Conservation (phyloP, 1,284 basidiomycete species). For the Coriolopsis trogii region DNA sequence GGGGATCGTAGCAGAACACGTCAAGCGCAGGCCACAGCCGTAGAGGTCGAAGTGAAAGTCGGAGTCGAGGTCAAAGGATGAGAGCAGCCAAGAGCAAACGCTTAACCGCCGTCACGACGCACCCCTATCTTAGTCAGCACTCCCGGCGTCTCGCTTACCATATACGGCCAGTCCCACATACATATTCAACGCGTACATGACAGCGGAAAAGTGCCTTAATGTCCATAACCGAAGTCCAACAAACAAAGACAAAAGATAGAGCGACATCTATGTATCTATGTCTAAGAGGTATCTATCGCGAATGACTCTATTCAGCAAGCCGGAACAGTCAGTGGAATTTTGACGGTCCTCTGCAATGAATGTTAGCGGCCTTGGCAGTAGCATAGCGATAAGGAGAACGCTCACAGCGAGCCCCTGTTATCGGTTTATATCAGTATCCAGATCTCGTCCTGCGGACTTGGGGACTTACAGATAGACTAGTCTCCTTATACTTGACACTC, state of each 20-base stretch:
- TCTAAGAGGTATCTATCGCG: too few species aligned
- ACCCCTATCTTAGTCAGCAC: background rate
- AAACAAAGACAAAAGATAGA: too few species aligned
- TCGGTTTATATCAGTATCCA: background rate
- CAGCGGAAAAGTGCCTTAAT: too few species aligned
- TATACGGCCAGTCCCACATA: background rate
- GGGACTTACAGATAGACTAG: slow-evolving; percentile 75
- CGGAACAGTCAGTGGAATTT: slow-evolving; percentile 46
- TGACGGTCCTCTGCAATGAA: slow-evolving; percentile 40
- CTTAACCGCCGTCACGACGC: background rate
- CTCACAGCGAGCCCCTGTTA: slow-evolving; percentile 66
- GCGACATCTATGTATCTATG: too few species aligned
- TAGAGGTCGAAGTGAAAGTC: slow-evolving; percentile 4
- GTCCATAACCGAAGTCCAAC: too few species aligned
- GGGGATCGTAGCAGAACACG: slow-evolving; percentile 16
- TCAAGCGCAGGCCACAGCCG: slow-evolving; percentile 12
- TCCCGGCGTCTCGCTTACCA: background rate
- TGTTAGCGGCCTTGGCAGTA: background rate
- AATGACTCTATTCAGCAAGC: slow-evolving; percentile 42
- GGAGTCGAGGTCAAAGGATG: background rate
- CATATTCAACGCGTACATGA: too few species aligned
- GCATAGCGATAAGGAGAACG: background rate
- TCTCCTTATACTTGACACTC: slow-evolving; percentile 92
- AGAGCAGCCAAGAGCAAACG: background rate
- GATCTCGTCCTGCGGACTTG: background rate